Base-by-base conservation (phyloP, 768 basidiomycete genomes). In the Suillus plorans region DNA sequence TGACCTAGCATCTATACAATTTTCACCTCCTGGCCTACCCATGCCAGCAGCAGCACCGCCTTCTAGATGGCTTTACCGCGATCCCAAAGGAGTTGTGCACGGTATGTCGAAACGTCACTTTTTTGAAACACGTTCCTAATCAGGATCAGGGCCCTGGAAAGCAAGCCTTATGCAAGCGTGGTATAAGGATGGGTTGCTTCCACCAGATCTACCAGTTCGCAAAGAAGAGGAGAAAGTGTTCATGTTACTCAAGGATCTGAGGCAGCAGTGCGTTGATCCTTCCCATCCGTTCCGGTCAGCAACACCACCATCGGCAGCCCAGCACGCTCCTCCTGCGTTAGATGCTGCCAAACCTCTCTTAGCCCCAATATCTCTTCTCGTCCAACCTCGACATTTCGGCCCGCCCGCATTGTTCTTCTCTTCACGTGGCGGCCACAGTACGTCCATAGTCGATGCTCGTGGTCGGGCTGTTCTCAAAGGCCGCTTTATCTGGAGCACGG, bases 351-450 rank as follows among this genome's bases (percentile, higher is more conserved):
- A 85, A 64, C 87, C 89, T 1, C 76, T 94, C 0, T 80, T 94
- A 31, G 73, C 78, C 8, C 92, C 92, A 0, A 88, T 92, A 61
- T 94, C 93, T 20, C 81, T 95, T 7, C 80, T 95, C 22, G 72
- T 87, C 16, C 93, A 95, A 69, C 89, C 93, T 10, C 84, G 82
- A 45, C 92, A 92, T 73, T 95, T 92, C 69, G 93, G 93, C 0
- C 93, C 93, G 28, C 93, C 93, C 5, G 90, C 93, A 1, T 75
- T 95, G 20, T 95, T 95, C 78, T 95, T 85, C 74, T 93, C 92
- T 12, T 90, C 92, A 12, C 88, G 93, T n/a, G 93, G 93, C 25
- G 93, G 93, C 1, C 92, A 94, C 70, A 95, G 92, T 70, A 95
- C 93, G 0, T 82, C 90, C 5, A 92, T 95, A 61, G 93, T 95